These are phyloP conservation scores for Lepidium africanum DNA, from an alignment of 345 rosid genomes.

Conservation along the genomic window DNA sequence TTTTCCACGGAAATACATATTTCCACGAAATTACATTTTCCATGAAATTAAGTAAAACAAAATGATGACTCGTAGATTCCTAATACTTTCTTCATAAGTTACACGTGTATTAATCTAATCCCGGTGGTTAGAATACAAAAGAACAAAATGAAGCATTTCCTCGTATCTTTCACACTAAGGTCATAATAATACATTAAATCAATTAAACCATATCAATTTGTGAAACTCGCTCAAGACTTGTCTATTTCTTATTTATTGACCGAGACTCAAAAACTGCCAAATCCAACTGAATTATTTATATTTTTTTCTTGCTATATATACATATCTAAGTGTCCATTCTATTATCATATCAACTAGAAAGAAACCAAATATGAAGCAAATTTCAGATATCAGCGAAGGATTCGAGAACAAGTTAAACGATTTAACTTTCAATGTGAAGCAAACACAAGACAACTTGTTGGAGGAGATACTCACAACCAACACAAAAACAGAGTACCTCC, in stretches of 20 bases:
- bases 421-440: constrained; percentile 49
- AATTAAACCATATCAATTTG: not conserved
- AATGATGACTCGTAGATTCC: not conserved
- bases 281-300: not conserved
- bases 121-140: not conserved
- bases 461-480: constrained; percentile 47
- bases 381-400: not conserved
- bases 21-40: not conserved
- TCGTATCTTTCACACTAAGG: constrained; percentile 5
- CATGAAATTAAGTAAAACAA: not conserved
- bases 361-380: constrained; percentile 18
- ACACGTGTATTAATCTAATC: not conserved
- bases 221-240: not conserved
- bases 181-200: not conserved
- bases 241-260: constrained; percentile 5
- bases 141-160: not conserved
- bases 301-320: constrained; percentile 12
- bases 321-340: not conserved
- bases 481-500: constrained; percentile 55
- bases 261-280: not conserved
- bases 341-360: not conserved
- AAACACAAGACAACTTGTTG: constrained; percentile 45
- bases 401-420: constrained; percentile 49
- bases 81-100: not conserved
- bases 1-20: not conserved